Evolutionary conservation across 202 grass and related monocot genomes (phyloP).

Genomic region (Eragrostis tef): DNA sequence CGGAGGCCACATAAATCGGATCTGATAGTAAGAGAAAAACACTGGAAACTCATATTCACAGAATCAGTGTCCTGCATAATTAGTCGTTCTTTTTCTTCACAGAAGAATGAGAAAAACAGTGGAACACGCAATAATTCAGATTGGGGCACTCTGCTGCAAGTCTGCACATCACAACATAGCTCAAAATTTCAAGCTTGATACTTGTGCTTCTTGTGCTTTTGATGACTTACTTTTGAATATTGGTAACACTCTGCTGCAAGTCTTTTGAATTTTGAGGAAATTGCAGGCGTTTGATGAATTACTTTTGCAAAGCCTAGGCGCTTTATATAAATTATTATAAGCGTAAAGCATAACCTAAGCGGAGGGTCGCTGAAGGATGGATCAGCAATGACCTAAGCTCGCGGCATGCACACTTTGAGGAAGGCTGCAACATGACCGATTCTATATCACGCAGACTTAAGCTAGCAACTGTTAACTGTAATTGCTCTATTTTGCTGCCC

Average conservation of each 20-base stretch:
- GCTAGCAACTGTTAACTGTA: constrained; percentile 22
- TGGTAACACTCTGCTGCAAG: too few relatives aligned
- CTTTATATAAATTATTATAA: too few relatives aligned
- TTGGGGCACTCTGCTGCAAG: neutral
- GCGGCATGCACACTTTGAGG: constrained; percentile 13
- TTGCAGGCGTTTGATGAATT: neutral
- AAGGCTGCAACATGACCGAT: constrained; percentile 14
- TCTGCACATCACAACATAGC: neutral
- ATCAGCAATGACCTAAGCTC: constrained; percentile 26
- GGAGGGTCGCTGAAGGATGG: neutral
- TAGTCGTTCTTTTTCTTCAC: neutral
- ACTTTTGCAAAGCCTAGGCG: too few relatives aligned
- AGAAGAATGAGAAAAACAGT: too few relatives aligned
- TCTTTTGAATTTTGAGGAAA: neutral
- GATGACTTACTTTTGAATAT: too few relatives aligned
- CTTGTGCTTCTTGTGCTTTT: too few relatives aligned
- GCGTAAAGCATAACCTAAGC: constrained; percentile 12
- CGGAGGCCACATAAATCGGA: neutral
- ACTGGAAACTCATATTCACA: neutral
- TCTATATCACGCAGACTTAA: constrained; percentile 15
- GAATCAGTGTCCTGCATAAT: neutral
- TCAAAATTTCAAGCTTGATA: too few relatives aligned
- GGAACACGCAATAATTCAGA: constrained; percentile 35
- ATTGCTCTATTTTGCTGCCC: neutral
- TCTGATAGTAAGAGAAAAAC: neutral